These are phyloP conservation scores for Myxozyma udenii DNA, from an alignment of 805 yeast genomes.

Conservation along the genomic window DNA sequence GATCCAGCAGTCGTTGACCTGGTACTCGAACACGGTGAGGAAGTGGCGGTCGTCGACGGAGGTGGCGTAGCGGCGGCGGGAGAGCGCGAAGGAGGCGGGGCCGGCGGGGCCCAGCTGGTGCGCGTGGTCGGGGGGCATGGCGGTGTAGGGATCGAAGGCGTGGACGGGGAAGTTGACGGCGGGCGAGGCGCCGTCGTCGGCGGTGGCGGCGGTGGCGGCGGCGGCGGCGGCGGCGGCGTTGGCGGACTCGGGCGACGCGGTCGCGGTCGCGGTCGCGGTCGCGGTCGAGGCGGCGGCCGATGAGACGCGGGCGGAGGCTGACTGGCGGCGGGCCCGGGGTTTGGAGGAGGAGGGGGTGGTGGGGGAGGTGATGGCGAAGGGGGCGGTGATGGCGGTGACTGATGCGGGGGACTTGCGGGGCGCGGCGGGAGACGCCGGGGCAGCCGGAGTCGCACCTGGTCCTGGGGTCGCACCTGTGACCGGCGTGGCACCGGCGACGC, in stretches of 20 bases:
- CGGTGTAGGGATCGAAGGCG: conserved; percentile 14
- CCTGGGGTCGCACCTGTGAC: background rate
- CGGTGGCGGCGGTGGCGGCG: conserved; percentile 6
- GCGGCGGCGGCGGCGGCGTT: background rate
- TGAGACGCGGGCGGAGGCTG: background rate
- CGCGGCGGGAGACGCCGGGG: background rate
- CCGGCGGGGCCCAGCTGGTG: conserved; percentile 16
- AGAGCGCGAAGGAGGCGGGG: conserved; percentile 9
- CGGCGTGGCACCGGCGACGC: background rate
- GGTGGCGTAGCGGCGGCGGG: conserved; percentile 60
- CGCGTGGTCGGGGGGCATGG: conserved; percentile 28
- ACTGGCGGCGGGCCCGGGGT: background rate
- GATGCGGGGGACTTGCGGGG: background rate
- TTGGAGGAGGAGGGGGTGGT: background rate
- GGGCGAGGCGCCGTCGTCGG: conserved; percentile 13
- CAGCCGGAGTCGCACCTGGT: background rate
- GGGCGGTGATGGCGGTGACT: background rate
- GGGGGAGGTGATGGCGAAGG: background rate
- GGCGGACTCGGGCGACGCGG: conserved; percentile 1
- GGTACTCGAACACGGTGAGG: conserved; percentile 65
- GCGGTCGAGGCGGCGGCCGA: conserved; percentile 1
- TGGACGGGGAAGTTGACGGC: conserved; percentile 25
- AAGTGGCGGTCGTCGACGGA: conserved; percentile 60
- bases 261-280: conserved; percentile 2
- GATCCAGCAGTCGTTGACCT: conserved; percentile 65